Evolutionary conservation across 805 yeast genomes (phyloP).

Genomic region (Saccharomycopsis fermentans): DNA sequence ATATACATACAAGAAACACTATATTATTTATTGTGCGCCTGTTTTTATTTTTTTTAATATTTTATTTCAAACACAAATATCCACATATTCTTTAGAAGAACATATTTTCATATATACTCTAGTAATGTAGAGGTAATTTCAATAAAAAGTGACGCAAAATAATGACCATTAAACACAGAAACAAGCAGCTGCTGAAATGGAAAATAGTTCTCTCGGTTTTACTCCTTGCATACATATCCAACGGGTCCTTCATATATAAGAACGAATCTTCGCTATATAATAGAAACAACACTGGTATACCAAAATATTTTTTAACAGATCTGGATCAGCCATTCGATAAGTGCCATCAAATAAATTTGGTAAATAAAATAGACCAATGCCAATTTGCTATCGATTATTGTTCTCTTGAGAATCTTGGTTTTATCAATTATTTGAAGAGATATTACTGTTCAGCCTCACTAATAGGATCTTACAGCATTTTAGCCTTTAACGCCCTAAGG

Average conservation of each 20-base stretch:
- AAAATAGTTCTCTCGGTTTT: too few relatives aligned
- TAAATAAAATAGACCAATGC: conserved; percentile 27
- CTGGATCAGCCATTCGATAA: not conserved
- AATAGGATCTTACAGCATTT: not conserved
- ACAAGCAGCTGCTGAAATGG: too few relatives aligned
- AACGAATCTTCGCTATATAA: not conserved
- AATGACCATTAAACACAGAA: too few relatives aligned
- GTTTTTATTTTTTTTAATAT: too few relatives aligned
- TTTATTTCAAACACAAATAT: too few relatives aligned
- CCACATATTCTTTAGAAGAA: too few relatives aligned
- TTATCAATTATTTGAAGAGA: conserved; percentile 28
- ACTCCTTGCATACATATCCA: not conserved
- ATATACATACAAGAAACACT: too few relatives aligned
- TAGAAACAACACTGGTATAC: not conserved
- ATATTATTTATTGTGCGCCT: too few relatives aligned
- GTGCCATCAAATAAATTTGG: conserved; percentile 8
- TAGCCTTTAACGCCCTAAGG: conserved; percentile 19
- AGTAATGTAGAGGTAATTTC: too few relatives aligned
- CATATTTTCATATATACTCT: too few relatives aligned
- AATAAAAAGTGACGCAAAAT: too few relatives aligned
- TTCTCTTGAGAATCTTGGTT: conserved; percentile 26
- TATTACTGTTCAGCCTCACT: conserved; percentile 22
- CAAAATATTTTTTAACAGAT: not conserved
- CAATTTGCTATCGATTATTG: conserved; percentile 29
- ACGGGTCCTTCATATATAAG: not conserved